phyloP scores from a whole-genome alignment of 2,329 filamentous ascomycete genomes.

The Biscogniauxia marginata region DNA sequence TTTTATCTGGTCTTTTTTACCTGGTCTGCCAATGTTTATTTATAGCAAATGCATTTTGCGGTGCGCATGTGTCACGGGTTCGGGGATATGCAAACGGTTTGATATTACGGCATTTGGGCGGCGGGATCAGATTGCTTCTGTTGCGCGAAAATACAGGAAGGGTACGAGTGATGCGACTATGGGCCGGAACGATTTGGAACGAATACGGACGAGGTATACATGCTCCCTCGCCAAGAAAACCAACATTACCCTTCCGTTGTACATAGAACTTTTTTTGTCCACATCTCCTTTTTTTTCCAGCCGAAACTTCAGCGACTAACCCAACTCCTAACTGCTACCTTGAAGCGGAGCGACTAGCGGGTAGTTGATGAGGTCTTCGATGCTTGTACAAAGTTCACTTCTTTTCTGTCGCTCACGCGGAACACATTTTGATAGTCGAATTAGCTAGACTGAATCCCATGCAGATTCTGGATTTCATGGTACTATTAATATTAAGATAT shows the following conservation, averaged over 20 bases:
- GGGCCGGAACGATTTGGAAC: constrained; percentile 18
- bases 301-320: neutral
- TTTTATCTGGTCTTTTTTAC: constrained; percentile 11
- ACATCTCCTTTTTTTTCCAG: neutral
- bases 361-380: neutral
- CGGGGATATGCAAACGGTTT: constrained; percentile 13
- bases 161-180: constrained; percentile 20
- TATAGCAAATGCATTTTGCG: constrained; percentile 13
- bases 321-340: neutral
- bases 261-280: constrained; percentile 19
- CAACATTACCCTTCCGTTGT: constrained; percentile 15
- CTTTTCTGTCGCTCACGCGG: neutral
- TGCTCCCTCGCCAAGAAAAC: constrained; percentile 12
- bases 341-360: neutral
- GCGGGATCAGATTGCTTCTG: constrained; percentile 21
- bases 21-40: constrained; percentile 5
- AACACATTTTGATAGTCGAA: neutral
- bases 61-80: constrained; percentile 17
- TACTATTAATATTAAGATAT: neutral
- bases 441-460: neutral
- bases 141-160: constrained; percentile 20
- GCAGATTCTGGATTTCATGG: neutral
- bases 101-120: constrained; percentile 11
- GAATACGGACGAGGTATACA: constrained; percentile 15
- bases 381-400: neutral